A percentile compares a stretch with the other conserved stretches of the same genome.
These are phyloP conservation scores for Phytophthora pistaciae DNA, from an alignment of 352 stramenopile genomes.

Conservation along the genomic window DNA sequence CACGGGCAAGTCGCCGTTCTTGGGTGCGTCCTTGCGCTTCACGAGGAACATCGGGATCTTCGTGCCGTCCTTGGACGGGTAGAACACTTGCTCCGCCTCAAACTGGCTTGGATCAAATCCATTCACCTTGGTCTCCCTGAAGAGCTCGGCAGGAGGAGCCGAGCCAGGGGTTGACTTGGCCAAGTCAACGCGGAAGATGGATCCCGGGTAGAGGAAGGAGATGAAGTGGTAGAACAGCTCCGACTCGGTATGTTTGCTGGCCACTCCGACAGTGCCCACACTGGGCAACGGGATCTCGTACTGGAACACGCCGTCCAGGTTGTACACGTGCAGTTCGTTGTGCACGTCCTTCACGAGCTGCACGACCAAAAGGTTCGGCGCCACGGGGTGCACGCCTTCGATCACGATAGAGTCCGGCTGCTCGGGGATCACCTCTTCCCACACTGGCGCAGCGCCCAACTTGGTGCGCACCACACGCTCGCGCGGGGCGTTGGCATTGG, in stretches of 20 bases:
- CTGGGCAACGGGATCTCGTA: constrained; percentile 77
- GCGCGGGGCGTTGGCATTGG: constrained; percentile 82
- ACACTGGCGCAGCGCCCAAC: constrained; percentile 45
- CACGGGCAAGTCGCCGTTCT: constrained; percentile 90
- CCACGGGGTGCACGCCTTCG: constrained; percentile 69
- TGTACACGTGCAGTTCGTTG: constrained; percentile 84
- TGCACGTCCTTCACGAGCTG: constrained; percentile 87
- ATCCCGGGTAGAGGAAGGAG: constrained; percentile 86
- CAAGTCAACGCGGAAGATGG: constrained; percentile 81
- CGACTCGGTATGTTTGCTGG: constrained; percentile 76
- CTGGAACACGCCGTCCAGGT: constrained; percentile 76
- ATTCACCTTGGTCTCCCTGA: constrained; percentile 86
- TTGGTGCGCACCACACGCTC: constrained; percentile 79
- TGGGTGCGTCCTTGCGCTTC: constrained; percentile 74
- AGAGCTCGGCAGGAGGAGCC: constrained; percentile 51
- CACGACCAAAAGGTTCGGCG: constrained; percentile 76
- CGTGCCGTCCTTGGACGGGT: constrained; percentile 94
- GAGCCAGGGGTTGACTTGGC: constrained; percentile 24
- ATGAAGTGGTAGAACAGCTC: constrained; percentile 93
- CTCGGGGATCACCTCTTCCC: constrained; percentile 88
- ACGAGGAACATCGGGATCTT: constrained; percentile 97
- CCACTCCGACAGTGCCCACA: constrained; percentile 72
- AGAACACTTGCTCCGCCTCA: constrained; percentile 88
- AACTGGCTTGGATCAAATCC: constrained; percentile 85
- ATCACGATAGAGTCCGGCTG: constrained; percentile 80